Percentiles rank a stretch among this genome's conserved stretches.
These are phyloP conservation scores for Ulmus americana DNA, from an alignment of 331 rosid species.

Conservation along the genomic window DNA sequence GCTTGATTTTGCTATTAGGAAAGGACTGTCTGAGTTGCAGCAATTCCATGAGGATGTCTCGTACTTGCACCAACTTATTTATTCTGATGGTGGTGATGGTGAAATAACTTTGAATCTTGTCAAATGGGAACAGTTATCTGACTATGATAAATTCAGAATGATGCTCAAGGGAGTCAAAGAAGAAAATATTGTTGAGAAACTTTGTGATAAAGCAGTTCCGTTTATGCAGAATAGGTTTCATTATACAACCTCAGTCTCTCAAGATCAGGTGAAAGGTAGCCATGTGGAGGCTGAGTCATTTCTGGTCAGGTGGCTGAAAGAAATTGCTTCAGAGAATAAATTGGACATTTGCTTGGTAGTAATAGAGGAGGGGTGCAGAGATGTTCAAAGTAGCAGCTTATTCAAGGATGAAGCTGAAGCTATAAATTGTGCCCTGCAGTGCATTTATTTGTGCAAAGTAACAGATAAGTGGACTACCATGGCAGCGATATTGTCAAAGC, in stretches of 20 bases:
- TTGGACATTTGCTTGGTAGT: constrained; percentile 71
- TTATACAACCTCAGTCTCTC: constrained; percentile 29
- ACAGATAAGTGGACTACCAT: constrained; percentile 88
- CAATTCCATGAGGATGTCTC: constrained; percentile 60
- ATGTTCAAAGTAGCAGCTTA: constrained; percentile 41
- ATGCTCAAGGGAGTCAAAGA: constrained; percentile 82
- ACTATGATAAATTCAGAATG: constrained; percentile 70
- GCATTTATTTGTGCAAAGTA: constrained; percentile 72
- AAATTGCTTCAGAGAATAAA: constrained; percentile 65
- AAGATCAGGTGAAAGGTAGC: constrained; percentile 24
- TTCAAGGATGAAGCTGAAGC: constrained; percentile 73
- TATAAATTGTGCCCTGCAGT: constrained; percentile 78
- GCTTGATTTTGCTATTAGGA: constrained; percentile 69
- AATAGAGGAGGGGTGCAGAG: constrained; percentile 77
- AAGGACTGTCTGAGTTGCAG: constrained; percentile 71
- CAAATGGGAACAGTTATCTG: constrained; percentile 64
- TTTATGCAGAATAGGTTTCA: constrained; percentile 59
- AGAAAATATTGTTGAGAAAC: constrained; percentile 54
- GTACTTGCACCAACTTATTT: constrained; percentile 67
- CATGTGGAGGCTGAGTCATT: constrained; percentile 50
- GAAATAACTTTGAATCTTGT: constrained; percentile 58
- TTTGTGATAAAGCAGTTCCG: constrained; percentile 67
- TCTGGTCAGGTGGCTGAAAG: constrained; percentile 90
- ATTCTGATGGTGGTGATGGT: constrained; percentile 51
- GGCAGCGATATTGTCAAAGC: constrained; percentile 70